Percentiles rank a stretch among this genome's conserved stretches.
Evolutionary conservation across 2,329 filamentous ascomycete genomes (phyloP).

Genomic region (Phialophora tarda): DNA sequence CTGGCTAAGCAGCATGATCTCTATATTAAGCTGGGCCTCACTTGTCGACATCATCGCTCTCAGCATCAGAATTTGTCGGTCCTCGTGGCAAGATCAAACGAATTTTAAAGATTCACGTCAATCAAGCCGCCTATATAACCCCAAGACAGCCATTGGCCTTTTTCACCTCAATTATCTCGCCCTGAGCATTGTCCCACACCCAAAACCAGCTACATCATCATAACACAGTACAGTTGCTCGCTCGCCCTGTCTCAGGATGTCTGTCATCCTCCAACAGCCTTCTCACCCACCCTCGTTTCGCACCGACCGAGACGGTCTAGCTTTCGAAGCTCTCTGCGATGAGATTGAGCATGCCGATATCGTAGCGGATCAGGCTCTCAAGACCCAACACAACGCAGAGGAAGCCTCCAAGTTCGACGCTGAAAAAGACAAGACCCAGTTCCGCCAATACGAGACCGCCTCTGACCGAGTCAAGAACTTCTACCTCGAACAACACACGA

Average conservation of each 20-base stretch:
- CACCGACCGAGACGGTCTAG: slow-evolving; percentile 59
- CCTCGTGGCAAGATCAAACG: background rate
- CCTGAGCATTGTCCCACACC: background rate
- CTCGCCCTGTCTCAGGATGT: slow-evolving; percentile 22
- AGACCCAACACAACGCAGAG: slow-evolving; percentile 49
- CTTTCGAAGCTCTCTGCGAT: slow-evolving; percentile 64
- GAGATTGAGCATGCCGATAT: slow-evolving; percentile 66
- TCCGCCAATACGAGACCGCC: slow-evolving; percentile 82
- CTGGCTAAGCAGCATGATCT: slow-evolving; percentile 1
- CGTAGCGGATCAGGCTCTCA: slow-evolving; percentile 60
- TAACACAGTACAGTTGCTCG: background rate
- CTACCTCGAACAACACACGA: slow-evolving; percentile 73
- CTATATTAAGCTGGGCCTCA: background rate
- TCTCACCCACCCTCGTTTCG: slow-evolving; percentile 32
- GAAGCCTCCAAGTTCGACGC: slow-evolving; percentile 71
- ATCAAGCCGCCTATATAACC: background rate
- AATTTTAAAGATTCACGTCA: background rate
- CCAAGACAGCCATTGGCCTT: background rate
- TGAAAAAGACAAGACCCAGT: slow-evolving; percentile 77
- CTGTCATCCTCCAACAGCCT: slow-evolving; percentile 31
- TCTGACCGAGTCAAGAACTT: slow-evolving; percentile 86
- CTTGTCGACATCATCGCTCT: background rate
- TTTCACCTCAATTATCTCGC: background rate
- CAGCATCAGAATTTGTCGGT: background rate
- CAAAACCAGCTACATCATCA: background rate